Percentiles rank a stretch among this genome's conserved stretches.
phyloP scores from a whole-genome alignment of 768 basidiomycete species.

The Lactarius sanguifluus region DNA sequence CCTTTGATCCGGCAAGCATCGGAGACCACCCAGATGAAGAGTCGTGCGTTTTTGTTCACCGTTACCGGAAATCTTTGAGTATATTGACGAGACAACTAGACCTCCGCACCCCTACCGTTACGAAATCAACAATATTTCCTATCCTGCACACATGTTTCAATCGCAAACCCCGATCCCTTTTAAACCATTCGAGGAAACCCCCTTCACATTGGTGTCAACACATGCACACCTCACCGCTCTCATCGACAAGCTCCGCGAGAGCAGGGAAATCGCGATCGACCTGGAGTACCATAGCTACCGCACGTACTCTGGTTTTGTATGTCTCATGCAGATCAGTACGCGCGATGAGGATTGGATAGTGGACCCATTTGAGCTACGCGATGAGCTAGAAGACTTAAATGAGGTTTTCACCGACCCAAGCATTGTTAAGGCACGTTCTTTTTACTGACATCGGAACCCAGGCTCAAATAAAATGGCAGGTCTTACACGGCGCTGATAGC shows the following conservation, averaged over 20 bases:
- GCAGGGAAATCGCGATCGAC: slow-evolving; percentile 87
- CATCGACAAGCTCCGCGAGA: slow-evolving; percentile 62
- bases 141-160: slow-evolving; percentile 68
- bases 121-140: slow-evolving; percentile 70
- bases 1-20: slow-evolving; percentile 40
- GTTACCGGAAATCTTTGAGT: neutral
- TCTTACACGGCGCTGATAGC: slow-evolving; percentile 92
- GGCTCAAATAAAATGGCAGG: slow-evolving; percentile 43
- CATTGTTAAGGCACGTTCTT: slow-evolving; percentile 73
- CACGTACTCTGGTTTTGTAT: slow-evolving; percentile 83
- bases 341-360: slow-evolving; percentile 84
- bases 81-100: slow-evolving; percentile 33
- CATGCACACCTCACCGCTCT: slow-evolving; percentile 55
- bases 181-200: slow-evolving; percentile 59
- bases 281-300: slow-evolving; percentile 92
- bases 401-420: slow-evolving; percentile 82
- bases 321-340: slow-evolving; percentile 91
- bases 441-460: neutral
- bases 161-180: slow-evolving; percentile 52
- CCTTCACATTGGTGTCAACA: slow-evolving; percentile 72
- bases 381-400: slow-evolving; percentile 71
- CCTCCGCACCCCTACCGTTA: slow-evolving; percentile 76
- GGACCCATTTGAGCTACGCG: slow-evolving; percentile 74
- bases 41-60: slow-evolving; percentile 7
- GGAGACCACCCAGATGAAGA: slow-evolving; percentile 29